phyloP scores from a whole-genome alignment of 768 basidiomycete species.

The Boletus sp. region DNA sequence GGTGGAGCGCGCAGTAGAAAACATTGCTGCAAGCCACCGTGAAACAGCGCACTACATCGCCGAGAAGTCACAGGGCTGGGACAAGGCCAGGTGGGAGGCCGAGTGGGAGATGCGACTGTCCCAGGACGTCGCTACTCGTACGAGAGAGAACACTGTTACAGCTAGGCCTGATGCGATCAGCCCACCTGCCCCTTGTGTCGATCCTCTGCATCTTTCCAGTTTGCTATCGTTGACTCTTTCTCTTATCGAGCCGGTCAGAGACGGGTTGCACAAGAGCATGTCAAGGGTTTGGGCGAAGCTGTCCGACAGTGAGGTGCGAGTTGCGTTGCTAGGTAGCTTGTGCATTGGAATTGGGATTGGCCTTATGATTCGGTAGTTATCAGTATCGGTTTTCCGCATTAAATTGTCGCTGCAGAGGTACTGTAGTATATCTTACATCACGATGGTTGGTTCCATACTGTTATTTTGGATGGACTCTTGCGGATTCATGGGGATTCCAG shows the following conservation, averaged over 20 bases:
- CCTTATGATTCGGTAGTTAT: conserved; percentile 31
- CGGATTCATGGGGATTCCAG: background rate
- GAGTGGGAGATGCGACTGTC: conserved; percentile 65
- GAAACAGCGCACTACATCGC: conserved; percentile 21
- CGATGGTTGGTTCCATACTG: background rate
- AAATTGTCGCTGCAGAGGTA: background rate
- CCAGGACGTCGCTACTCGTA: conserved; percentile 52
- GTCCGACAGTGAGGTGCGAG: conserved; percentile 28
- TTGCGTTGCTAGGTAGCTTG: conserved; percentile 41
- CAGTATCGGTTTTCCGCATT: background rate
- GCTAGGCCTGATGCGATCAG: conserved; percentile 13
- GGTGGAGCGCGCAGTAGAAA: conserved; percentile 55
- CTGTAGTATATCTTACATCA: background rate
- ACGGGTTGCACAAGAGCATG: conserved; percentile 23
- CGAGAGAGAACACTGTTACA: conserved; percentile 40
- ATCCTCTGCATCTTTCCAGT: conserved; percentile 68
- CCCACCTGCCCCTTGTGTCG: conserved; percentile 39
- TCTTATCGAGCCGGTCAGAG: conserved; percentile 47
- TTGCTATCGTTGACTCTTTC: conserved; percentile 61
- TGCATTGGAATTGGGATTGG: conserved; percentile 47
- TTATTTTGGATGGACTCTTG: background rate
- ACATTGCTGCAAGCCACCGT: conserved; percentile 35
- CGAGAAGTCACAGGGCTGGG: conserved; percentile 42
- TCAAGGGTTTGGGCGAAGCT: conserved; percentile 26
- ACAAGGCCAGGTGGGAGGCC: conserved; percentile 64